phyloP scores from a whole-genome alignment of 2,329 filamentous ascomycete genomes.

The Cercospora sp. region DNA sequence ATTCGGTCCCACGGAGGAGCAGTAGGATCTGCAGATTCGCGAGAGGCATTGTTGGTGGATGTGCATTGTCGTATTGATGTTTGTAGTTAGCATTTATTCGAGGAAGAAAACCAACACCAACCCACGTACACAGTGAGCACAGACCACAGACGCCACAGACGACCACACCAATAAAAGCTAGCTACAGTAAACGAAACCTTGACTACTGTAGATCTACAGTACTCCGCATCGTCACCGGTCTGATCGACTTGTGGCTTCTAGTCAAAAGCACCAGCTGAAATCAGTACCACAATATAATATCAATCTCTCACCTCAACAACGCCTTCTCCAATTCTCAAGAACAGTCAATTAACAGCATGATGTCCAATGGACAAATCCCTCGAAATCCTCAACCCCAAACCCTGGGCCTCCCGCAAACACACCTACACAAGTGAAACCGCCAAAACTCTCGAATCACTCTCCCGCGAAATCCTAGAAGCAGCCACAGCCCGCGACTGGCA shows the following conservation, averaged over 20 bases:
- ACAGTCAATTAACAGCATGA: neutral
- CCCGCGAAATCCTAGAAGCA: constrained; percentile 6
- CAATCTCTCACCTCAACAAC: neutral
- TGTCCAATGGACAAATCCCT: constrained; percentile 14
- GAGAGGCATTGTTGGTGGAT: neutral
- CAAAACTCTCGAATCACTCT: constrained; percentile 6
- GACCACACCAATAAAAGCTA: neutral
- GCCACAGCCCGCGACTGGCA: constrained; percentile 18
- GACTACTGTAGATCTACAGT: too few species aligned
- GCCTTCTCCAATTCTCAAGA: neutral
- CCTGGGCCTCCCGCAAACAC: constrained; percentile 20
- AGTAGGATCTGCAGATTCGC: neutral
- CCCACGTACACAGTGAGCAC: neutral
- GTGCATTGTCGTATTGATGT: neutral
- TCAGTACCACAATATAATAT: neutral
- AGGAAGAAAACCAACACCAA: neutral
- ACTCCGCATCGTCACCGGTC: neutral
- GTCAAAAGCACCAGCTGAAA: neutral
- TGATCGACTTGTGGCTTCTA: neutral
- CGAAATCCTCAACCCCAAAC: constrained; percentile 18
- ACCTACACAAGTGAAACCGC: constrained; percentile 15
- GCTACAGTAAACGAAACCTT: neutral
- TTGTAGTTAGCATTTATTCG: neutral
- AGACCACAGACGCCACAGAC: neutral
- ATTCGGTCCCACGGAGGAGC: neutral